Evolutionary conservation across 2,329 filamentous ascomycete species (phyloP).

Genomic region (Volutella citrinella): DNA sequence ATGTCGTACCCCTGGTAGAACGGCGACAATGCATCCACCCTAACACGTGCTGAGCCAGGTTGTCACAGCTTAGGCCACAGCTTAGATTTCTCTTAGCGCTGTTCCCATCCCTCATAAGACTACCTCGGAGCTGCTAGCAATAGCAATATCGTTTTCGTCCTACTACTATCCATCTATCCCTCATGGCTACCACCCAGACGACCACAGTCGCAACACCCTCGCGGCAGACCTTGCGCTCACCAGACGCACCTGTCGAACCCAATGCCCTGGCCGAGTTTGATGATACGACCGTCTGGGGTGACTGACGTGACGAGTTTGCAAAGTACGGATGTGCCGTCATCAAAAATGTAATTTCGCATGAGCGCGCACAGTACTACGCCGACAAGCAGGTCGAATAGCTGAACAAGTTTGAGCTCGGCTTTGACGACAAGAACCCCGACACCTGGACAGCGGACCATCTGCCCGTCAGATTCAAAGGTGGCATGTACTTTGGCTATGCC

Average conservation of each 20-base stretch:
- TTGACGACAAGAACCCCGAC: constrained; percentile 18
- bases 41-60: too few species aligned
- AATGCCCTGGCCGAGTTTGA: constrained; percentile 21
- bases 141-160: too few species aligned
- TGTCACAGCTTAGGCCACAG: too few species aligned
- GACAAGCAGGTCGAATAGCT: constrained; percentile 23
- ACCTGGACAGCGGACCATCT: constrained; percentile 20
- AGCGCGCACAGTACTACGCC: constrained; percentile 19
- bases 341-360: constrained; percentile 21
- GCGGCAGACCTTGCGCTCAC: too few species aligned
- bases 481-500: constrained; percentile 42
- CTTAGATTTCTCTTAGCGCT: too few species aligned
- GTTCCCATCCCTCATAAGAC: too few species aligned
- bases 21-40: too few species aligned
- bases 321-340: constrained; percentile 19
- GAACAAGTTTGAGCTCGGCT: constrained; percentile 21
- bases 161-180: too few species aligned
- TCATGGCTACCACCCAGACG: too few species aligned
- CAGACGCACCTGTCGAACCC: constrained; percentile 18
- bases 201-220: too few species aligned
- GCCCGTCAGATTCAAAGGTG: constrained; percentile 36
- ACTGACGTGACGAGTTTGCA: constrained; percentile 22
- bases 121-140: too few species aligned
- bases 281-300: constrained; percentile 13
- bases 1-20: too few species aligned